phyloP scores from a whole-genome alignment of 1,284 basidiomycete genomes.

The Ceratobasidium theobromae region DNA sequence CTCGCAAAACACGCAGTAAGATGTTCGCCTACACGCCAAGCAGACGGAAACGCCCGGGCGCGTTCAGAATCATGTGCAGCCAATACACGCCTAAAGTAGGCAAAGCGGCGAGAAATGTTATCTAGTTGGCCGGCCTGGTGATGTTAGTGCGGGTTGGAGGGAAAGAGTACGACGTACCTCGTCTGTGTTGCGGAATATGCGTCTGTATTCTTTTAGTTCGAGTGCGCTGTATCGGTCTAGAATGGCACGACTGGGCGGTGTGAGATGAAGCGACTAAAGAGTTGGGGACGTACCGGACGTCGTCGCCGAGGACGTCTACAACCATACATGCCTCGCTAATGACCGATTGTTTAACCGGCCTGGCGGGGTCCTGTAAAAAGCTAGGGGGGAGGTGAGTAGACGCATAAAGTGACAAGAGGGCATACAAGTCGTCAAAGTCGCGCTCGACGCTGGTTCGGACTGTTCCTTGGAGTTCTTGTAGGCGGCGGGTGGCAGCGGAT shows the following conservation, averaged over 20 bases:
- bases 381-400: conserved; percentile 46
- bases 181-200: conserved; percentile 89
- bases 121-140: conserved; percentile 84
- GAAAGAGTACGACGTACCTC: conserved; percentile 53
- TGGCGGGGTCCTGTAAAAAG: conserved; percentile 75
- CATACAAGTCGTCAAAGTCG: conserved; percentile 90
- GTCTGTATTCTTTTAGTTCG: conserved; percentile 93
- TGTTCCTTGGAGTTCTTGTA: conserved; percentile 76
- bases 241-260: conserved; percentile 54
- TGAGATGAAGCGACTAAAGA: not conserved
- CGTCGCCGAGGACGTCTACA: conserved; percentile 81
- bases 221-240: conserved; percentile 89
- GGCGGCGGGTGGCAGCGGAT: conserved; percentile 71
- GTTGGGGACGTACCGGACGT: conserved; percentile 58
- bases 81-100: conserved; percentile 94
- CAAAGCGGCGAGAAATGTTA: conserved; percentile 89
- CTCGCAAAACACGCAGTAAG: conserved; percentile 82
- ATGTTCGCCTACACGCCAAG: conserved; percentile 82
- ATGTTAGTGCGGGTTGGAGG: not conserved
- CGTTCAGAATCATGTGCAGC: conserved; percentile 87
- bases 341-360: conserved; percentile 61
- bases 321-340: conserved; percentile 80
- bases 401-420: conserved; percentile 32
- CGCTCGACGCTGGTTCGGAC: conserved; percentile 76
- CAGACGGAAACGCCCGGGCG: conserved; percentile 73